A percentile compares a stretch with the other conserved stretches of the same genome.
Conservation (phyloP, 768 basidiomycete species). For the Terana coerulea region DNA sequence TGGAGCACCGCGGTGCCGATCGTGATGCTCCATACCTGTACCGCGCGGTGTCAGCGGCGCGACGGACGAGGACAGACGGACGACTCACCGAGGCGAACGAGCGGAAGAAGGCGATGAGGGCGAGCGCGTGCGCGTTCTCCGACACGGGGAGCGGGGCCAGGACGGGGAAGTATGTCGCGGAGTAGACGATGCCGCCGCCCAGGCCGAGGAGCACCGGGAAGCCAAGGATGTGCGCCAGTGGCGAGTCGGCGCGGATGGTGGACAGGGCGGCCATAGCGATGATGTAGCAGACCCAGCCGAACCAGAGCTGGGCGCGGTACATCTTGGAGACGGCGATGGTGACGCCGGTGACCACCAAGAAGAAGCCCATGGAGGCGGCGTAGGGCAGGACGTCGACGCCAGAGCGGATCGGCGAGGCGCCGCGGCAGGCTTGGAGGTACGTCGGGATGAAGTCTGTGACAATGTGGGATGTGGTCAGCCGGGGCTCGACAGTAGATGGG, state of each 20-base stretch:
- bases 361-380: background rate
- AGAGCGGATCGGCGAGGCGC: slow-evolving; percentile 6
- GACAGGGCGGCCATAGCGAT: background rate
- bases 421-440: slow-evolving; percentile 8
- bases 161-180: slow-evolving; percentile 26
- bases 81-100: slow-evolving; percentile 11
- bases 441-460: slow-evolving; percentile 1
- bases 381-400: background rate
- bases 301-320: slow-evolving; percentile 3
- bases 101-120: slow-evolving; percentile 20
- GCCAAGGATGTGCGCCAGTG: background rate
- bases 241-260: slow-evolving; percentile 6
- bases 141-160: slow-evolving; percentile 26
- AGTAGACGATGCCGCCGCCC: slow-evolving; percentile 26
- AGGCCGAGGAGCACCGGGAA: slow-evolving; percentile 14
- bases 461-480: background rate
- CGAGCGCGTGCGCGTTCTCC: slow-evolving; percentile 28
- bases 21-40: slow-evolving; percentile 4
- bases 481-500: background rate
- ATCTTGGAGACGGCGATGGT: background rate
- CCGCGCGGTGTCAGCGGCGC: background rate
- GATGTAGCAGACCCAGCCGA: background rate
- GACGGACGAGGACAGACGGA: background rate
- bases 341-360: background rate
- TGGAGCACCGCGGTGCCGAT: slow-evolving; percentile 10